phyloP scores from a whole-genome alignment of 345 rosid species.

The Corchorus capsularis region DNA sequence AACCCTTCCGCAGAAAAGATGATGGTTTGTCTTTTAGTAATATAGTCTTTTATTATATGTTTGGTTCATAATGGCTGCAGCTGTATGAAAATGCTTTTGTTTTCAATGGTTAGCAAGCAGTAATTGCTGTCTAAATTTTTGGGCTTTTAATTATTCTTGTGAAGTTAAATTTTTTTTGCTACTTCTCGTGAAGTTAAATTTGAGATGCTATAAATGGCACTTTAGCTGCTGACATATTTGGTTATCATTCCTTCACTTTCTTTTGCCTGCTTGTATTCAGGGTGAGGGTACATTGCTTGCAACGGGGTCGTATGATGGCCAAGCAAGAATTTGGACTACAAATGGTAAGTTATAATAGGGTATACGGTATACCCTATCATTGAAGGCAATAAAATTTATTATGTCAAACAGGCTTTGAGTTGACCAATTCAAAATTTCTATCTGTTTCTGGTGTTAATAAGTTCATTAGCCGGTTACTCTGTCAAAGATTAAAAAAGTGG shows the following conservation, averaged over 20 bases:
- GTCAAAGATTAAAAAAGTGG: no score
- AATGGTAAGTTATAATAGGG: slow-evolving; percentile 52
- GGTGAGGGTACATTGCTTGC: slow-evolving; percentile 93
- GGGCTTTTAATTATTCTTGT: slow-evolving; percentile 7
- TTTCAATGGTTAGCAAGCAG: neutral
- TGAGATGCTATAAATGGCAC: neutral
- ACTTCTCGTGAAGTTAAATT: neutral
- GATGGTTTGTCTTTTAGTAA: no score
- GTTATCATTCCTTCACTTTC: slow-evolving; percentile 16
- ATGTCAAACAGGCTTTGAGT: neutral
- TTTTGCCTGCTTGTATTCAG: slow-evolving; percentile 41
- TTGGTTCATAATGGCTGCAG: neutral
- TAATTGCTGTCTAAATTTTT: neutral
- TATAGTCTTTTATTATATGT: neutral
- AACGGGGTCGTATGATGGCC: slow-evolving; percentile 97
- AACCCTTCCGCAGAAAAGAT: no score
- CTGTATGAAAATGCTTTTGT: neutral
- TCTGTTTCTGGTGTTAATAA: neutral
- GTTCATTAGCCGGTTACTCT: neutral
- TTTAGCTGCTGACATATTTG: slow-evolving; percentile 7
- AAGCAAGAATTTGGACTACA: slow-evolving; percentile 89
- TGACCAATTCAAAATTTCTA: neutral
- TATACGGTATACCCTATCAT: neutral
- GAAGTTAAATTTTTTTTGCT: neutral
- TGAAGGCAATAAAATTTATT: neutral